Evolutionary conservation across 2,329 filamentous ascomycete genomes (phyloP), one percentile per base, ranked within the genome.

Genomic region (Stagonosporopsis rhizophila): DNA sequence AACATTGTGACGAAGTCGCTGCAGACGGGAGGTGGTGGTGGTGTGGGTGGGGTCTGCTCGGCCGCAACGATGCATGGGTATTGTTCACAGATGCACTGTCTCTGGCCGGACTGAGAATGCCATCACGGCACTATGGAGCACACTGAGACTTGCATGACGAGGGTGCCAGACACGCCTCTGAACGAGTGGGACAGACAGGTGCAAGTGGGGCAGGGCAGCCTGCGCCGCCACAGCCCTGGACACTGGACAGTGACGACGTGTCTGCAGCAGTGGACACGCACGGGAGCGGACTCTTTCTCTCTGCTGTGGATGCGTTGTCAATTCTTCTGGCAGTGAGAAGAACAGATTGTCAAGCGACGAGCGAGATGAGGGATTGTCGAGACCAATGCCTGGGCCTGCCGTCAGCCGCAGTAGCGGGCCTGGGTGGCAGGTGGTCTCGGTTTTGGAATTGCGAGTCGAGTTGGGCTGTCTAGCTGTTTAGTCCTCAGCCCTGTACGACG

Each of bases 401-500:
- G 53, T 52, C 53, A 56, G 53, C 46, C 48, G 44, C 48, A 51
- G 46, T 49, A 45, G 52, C 40, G 45, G 52, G 32, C 22, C 19
- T 30, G 22, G 49, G 37, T 40, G 44, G 38, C 25, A 42, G 30
- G 37, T 47, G 42, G 47, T 48, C 37, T 47, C 25, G 42, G 34
- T 56, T 51, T 25, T 47, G 47, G 30, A 32, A 46, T 23, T 41
- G 41, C 6, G 20, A 25, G n/a, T 51, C 25, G 34, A 34, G 28
- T 39, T 41, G 52, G 23, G n/a, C n/a, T 25, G 38, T 11, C 9
- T 28, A 44, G n/a, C n/a, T 25, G 38, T 11, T 11, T 28, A 44
- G 39, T 55, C 42, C 22, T 28, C 47, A 50, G 38, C 45, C 35
- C 38, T 54, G 60, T 66, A 58, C 38, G 45, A 58, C 49, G 61